Percentiles rank a stretch among this genome's conserved stretches.
Evolutionary conservation across 2,329 filamentous ascomycete species (phyloP).

Genomic region (Cordyceps cateniannulata): DNA sequence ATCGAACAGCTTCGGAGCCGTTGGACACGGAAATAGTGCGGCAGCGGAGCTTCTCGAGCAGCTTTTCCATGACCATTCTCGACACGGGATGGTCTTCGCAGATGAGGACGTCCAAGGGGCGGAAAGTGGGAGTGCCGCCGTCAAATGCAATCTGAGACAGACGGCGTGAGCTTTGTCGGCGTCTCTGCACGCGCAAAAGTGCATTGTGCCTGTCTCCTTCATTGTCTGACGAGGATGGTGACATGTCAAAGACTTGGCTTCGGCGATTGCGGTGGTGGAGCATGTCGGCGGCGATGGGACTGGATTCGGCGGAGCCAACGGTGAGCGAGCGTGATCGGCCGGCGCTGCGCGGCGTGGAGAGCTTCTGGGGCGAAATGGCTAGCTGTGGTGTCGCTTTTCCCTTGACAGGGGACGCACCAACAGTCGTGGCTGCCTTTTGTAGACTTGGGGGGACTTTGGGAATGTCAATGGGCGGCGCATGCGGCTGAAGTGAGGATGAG

Average conservation of each 20-base stretch:
- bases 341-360: conserved; percentile 54
- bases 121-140: conserved; percentile 71
- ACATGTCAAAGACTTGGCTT: conserved; percentile 93
- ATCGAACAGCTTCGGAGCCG: conserved; percentile 85
- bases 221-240: conserved; percentile 94
- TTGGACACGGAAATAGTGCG: conserved; percentile 88
- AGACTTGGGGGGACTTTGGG: conserved; percentile 55
- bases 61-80: conserved; percentile 95
- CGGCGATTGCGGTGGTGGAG: conserved; percentile 81
- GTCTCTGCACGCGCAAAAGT: conserved; percentile 82
- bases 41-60: conserved; percentile 90
- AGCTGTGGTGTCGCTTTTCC: conserved; percentile 45
- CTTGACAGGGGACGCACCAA: conserved; percentile 51
- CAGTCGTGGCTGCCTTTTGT: conserved; percentile 53
- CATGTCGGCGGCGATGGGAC: conserved; percentile 62
- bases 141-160: conserved; percentile 85
- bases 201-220: conserved; percentile 90
- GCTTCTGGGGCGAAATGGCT: conserved; percentile 58
- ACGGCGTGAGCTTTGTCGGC: conserved; percentile 90
- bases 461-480: conserved; percentile 64
- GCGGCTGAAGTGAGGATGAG: conserved; percentile 63
- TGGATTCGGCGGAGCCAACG: conserved; percentile 88
- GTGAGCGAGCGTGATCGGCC: conserved; percentile 80
- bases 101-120: conserved; percentile 87
- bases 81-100: conserved; percentile 98